These are phyloP conservation scores for Cutaneotrichosporon cutaneum DNA, from an alignment of 1,284 basidiomycete species.

Conservation along the genomic window DNA sequence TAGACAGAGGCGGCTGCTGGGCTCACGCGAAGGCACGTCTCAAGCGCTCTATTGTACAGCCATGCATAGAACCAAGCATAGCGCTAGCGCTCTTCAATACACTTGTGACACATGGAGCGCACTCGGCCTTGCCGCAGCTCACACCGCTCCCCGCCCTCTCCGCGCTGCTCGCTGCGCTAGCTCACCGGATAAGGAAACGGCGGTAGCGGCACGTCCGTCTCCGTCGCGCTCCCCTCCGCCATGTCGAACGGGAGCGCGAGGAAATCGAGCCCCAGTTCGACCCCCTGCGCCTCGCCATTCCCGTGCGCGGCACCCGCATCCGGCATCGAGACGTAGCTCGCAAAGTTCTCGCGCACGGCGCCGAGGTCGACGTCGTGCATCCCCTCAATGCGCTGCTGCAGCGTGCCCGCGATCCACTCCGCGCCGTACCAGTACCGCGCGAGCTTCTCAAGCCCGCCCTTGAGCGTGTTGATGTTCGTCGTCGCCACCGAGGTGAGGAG, in stretches of 20 bases:
- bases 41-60: no score
- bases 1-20: no score
- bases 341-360: slow-evolving; percentile 26
- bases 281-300: not conserved
- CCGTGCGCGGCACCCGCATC: slow-evolving; percentile 30
- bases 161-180: not conserved
- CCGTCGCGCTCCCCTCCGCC: slow-evolving; percentile 17
- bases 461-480: slow-evolving; percentile 28
- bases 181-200: slow-evolving; percentile 14
- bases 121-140: no score
- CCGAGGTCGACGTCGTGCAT: slow-evolving; percentile 28
- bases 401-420: slow-evolving; percentile 29
- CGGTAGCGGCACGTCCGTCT: slow-evolving; percentile 26
- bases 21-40: no score
- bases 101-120: no score
- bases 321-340: slow-evolving; percentile 28
- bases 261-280: slow-evolving; percentile 16
- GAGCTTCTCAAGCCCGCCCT: slow-evolving; percentile 27
- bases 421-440: slow-evolving; percentile 30
- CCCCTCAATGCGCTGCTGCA: slow-evolving; percentile 27
- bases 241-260: slow-evolving; percentile 28
- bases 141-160: no score
- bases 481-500: slow-evolving; percentile 26
- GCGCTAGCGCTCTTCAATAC: no score
- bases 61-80: no score